phyloP scores from a whole-genome alignment of 345 rosid genomes.

The Kernera saxatilis region DNA sequence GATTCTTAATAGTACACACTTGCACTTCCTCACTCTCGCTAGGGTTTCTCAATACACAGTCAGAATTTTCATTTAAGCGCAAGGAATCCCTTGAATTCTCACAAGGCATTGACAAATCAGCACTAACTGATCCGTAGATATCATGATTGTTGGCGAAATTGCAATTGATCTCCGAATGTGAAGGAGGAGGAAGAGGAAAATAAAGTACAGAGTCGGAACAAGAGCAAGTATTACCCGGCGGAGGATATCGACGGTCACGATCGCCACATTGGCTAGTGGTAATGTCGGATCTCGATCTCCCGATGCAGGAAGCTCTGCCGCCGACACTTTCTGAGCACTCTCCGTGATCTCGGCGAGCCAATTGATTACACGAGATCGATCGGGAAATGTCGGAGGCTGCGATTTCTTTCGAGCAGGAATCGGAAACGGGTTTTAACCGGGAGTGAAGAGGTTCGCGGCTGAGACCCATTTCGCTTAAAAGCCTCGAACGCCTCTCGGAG shows the following conservation, averaged over 20 bases:
- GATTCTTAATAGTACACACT: constrained; percentile 71
- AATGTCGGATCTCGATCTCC: constrained; percentile 54
- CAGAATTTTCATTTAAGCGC: constrained; percentile 10
- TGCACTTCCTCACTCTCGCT: constrained; percentile 29
- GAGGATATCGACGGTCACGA: constrained; percentile 9
- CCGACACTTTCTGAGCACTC: constrained; percentile 17
- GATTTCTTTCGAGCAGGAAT: background rate
- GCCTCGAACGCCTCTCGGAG: constrained; percentile 61
- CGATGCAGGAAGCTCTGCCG: constrained; percentile 14
- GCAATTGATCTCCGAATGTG: constrained; percentile 19
- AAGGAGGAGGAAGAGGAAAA: constrained; percentile 20
- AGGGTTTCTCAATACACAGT: constrained; percentile 26
- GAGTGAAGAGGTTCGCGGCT: constrained; percentile 41
- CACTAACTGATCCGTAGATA: constrained; percentile 2
- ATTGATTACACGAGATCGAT: constrained; percentile 41
- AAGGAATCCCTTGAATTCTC: constrained; percentile 12
- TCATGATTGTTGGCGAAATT: background rate
- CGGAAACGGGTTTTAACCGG: constrained; percentile 43
- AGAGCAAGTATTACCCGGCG: constrained; percentile 33
- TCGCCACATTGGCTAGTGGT: constrained; percentile 15
- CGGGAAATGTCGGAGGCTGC: constrained; percentile 31
- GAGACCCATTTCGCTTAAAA: constrained; percentile 64
- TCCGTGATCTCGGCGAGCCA: constrained; percentile 22
- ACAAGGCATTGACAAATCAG: constrained; percentile 32
- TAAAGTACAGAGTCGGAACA: constrained; percentile 37